A percentile compares a stretch with the other conserved stretches of the same genome.
Conservation (phyloP, 768 basidiomycete species). For the Hebeloma cylindrosporum region DNA sequence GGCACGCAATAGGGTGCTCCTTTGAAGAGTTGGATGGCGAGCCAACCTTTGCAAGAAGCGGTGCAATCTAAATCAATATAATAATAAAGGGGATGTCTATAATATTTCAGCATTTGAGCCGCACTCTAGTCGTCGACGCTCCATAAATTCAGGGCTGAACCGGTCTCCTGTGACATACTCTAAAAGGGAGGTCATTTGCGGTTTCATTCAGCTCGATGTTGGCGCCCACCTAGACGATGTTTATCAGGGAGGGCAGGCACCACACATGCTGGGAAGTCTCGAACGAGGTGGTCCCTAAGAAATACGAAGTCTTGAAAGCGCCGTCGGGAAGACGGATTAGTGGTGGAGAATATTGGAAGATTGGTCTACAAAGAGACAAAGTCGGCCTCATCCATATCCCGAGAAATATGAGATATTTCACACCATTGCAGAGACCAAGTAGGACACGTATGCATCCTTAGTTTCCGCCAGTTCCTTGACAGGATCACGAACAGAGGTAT, state of each 20-base stretch:
- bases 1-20: constrained; percentile 86
- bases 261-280: constrained; percentile 97
- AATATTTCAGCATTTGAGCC: neutral
- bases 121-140: constrained; percentile 85
- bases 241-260: constrained; percentile 96
- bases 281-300: constrained; percentile 80
- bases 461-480: constrained; percentile 96
- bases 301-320: constrained; percentile 98
- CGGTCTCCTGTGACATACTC: constrained; percentile 98
- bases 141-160: constrained; percentile 97
- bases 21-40: constrained; percentile 92
- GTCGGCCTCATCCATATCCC: constrained; percentile 8
- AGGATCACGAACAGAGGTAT: constrained; percentile 85
- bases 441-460: constrained; percentile 96
- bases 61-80: constrained; percentile 61
- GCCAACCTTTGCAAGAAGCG: constrained; percentile 88
- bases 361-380: constrained; percentile 65
- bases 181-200: constrained; percentile 29
- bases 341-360: constrained; percentile 78
- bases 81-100: neutral
- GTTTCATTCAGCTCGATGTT: neutral
- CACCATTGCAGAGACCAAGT: constrained; percentile 87
- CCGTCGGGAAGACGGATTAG: constrained; percentile 74
- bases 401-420: neutral
- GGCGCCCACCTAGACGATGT: constrained; percentile 76